Conservation (phyloP, 306 rosid species). For the Ammopiptanthus mongolicus region DNA sequence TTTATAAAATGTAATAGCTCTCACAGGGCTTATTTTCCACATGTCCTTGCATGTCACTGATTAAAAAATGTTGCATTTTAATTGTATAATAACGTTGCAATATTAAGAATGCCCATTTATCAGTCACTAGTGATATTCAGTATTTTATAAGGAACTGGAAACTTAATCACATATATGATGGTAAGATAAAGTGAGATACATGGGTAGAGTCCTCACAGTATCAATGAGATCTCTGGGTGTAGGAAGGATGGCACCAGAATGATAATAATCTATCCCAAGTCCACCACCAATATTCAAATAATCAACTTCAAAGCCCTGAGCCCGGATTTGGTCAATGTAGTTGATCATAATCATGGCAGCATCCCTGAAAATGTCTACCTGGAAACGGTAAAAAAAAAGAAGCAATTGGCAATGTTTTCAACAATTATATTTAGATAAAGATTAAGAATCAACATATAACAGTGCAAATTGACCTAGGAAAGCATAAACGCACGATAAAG, state of each 20-base stretch:
- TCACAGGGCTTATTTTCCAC: background rate
- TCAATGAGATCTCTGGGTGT: constrained; percentile 83
- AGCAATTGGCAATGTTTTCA: background rate
- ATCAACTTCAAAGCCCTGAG: constrained; percentile 84
- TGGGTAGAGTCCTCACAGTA: constrained; percentile 49
- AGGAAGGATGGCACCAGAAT: constrained; percentile 78
- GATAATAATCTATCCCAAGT: constrained; percentile 92
- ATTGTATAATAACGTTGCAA: background rate
- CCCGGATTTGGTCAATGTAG: constrained; percentile 80
- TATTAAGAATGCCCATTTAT: background rate
- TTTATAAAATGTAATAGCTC: background rate
- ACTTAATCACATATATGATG: background rate
- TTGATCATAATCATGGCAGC: constrained; percentile 86
- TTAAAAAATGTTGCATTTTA: background rate
- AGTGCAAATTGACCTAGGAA: constrained; percentile 2
- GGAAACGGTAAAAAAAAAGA: background rate
- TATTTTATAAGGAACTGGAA: background rate
- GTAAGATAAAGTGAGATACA: background rate
- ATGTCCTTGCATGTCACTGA: background rate
- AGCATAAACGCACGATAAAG: background rate
- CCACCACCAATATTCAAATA: constrained; percentile 95
- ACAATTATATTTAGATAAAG: background rate
- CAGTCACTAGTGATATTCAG: background rate
- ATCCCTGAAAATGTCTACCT: constrained; percentile 95
- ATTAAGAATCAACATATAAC: background rate